A percentile compares a stretch with the other conserved stretches of the same genome.
Evolutionary conservation across 306 rosid genomes (phyloP).

Genomic region (Trifolium subterraneum): DNA sequence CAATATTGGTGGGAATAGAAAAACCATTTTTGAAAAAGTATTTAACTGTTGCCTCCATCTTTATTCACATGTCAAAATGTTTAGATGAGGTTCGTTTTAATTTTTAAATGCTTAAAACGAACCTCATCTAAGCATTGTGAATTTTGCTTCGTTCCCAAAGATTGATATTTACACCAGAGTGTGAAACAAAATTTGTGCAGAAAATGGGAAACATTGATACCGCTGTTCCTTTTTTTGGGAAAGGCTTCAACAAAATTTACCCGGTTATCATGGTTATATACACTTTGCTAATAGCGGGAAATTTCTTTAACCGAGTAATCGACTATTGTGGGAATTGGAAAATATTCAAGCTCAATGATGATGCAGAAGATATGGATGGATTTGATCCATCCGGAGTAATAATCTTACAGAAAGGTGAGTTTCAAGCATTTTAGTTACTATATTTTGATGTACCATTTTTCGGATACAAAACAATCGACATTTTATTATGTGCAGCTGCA

Average conservation of each 20-base stretch:
- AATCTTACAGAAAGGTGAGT: conserved; percentile 78
- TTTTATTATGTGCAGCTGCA: no score
- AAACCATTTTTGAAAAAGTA: conserved; percentile 85
- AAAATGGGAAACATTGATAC: conserved; percentile 91
- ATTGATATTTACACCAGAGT: no score
- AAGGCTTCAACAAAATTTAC: conserved; percentile 84
- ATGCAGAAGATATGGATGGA: conserved; percentile 84
- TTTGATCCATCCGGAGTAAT: conserved; percentile 90
- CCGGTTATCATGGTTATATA: conserved; percentile 95
- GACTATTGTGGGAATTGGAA: conserved; percentile 80
- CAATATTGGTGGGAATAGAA: conserved; percentile 56
- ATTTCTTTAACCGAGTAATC: conserved; percentile 72
- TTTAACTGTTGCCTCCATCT: conserved; percentile 34
- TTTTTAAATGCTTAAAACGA: not conserved
- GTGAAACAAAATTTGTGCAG: conserved; percentile 48
- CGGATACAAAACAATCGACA: no score
- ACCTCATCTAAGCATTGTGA: not conserved
- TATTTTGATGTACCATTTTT: no score
- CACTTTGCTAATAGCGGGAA: conserved; percentile 76
- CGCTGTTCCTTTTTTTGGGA: conserved; percentile 94
- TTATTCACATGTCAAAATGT: not conserved
- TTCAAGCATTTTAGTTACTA: not conserved
- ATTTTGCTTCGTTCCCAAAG: not conserved
- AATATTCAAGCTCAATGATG: conserved; percentile 65
- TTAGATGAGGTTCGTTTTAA: no score